Evolutionary conservation across 2,329 filamentous ascomycete genomes (phyloP).

Genomic region (Torrubiella hemipterigena): DNA sequence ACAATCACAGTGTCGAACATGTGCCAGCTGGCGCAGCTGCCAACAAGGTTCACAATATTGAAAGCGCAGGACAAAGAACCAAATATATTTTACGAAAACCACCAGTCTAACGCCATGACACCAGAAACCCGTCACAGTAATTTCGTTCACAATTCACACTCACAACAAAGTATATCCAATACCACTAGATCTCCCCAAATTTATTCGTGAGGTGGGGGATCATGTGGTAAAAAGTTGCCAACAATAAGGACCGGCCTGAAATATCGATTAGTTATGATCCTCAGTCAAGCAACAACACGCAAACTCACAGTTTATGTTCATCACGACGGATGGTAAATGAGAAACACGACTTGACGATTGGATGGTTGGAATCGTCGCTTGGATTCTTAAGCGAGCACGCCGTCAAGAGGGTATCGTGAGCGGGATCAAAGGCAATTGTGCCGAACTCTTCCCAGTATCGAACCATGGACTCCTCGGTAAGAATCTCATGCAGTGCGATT

Average conservation of each 20-base stretch:
- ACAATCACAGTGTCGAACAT: too few relatives aligned
- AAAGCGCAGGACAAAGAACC: too few relatives aligned
- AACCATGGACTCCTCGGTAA: slow-evolving; percentile 88
- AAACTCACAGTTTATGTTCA: slow-evolving; percentile 86
- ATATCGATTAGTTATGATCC: neutral
- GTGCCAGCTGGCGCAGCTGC: too few relatives aligned
- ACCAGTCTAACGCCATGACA: too few relatives aligned
- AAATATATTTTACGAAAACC: too few relatives aligned
- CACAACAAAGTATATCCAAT: too few relatives aligned
- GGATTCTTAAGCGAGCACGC: slow-evolving; percentile 85
- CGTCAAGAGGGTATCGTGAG: slow-evolving; percentile 89
- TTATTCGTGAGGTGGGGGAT: slow-evolving; percentile 30
- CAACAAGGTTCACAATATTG: too few relatives aligned
- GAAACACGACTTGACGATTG: slow-evolving; percentile 85
- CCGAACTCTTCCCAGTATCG: slow-evolving; percentile 99
- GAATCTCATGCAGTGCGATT: slow-evolving; percentile 87
- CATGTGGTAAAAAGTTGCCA: slow-evolving; percentile 89
- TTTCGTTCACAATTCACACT: too few relatives aligned
- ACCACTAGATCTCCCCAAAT: neutral
- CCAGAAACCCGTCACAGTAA: too few relatives aligned
- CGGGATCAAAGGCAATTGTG: slow-evolving; percentile 88
- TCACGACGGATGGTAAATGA: slow-evolving; percentile 94
- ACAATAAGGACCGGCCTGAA: slow-evolving; percentile 82
- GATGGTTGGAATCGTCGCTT: slow-evolving; percentile 52
- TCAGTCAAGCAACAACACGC: slow-evolving; percentile 1